These are phyloP conservation scores for Penicillium goetzii DNA, from an alignment of 495 filamentous ascomycete genomes.

Conservation along the genomic window DNA sequence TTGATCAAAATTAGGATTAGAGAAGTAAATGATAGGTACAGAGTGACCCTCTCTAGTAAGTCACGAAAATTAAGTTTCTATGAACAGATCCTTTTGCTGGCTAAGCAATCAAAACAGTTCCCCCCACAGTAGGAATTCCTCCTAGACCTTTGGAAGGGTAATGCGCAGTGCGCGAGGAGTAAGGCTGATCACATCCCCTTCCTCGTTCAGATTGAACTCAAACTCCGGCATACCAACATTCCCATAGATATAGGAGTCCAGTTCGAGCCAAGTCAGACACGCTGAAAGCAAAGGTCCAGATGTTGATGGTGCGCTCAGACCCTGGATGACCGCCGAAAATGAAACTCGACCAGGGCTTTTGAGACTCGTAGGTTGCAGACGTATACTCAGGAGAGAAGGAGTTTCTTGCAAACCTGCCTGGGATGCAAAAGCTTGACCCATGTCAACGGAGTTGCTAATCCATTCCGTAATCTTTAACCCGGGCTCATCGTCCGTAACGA, in stretches of 20 bases:
- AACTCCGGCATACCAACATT: conserved; percentile 40
- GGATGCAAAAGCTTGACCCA: conserved; percentile 32
- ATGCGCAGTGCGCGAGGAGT: conserved; percentile 30
- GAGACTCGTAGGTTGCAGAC: conserved; percentile 51
- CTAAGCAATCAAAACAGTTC: not conserved
- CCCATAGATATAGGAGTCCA: conserved; percentile 36
- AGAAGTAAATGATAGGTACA: not conserved
- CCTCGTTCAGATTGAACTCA: conserved; percentile 37
- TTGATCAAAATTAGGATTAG: not conserved
- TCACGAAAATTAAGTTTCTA: not conserved
- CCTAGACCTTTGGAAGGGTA: conserved; percentile 11
- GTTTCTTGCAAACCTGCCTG: not conserved
- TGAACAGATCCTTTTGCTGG: too few species aligned
- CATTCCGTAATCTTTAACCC: conserved; percentile 45
- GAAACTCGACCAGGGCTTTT: conserved; percentile 29
- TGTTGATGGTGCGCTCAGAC: conserved; percentile 17
- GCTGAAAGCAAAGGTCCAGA: conserved; percentile 17
- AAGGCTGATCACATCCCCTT: conserved; percentile 32
- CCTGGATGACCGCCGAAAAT: conserved; percentile 50
- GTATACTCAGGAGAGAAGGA: conserved; percentile 28
- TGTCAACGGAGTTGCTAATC: conserved; percentile 43
- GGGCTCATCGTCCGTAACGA: conserved; percentile 43
- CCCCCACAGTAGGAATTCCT: not conserved
- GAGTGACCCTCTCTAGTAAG: not conserved
- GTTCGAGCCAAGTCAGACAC: conserved; percentile 27